Conservation (phyloP, 345 rosid species). For the Populus simonii region DNA sequence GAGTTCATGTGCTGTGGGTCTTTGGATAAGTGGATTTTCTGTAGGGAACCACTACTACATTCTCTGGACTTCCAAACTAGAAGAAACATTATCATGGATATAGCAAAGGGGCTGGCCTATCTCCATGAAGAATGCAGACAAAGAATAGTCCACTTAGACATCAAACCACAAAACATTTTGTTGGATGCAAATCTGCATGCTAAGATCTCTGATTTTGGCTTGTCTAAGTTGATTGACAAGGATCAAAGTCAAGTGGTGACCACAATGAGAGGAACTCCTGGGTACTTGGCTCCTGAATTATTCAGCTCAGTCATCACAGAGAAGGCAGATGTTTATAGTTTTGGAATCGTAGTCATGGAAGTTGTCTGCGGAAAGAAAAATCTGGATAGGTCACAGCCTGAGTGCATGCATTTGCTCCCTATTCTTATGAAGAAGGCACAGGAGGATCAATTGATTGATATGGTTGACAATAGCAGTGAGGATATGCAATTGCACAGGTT, state of each 20-base stretch:
- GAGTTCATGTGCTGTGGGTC: conserved; percentile 18
- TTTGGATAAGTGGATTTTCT: conserved; percentile 13
- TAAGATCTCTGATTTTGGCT: conserved; percentile 27
- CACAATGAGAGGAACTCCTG: conserved; percentile 28
- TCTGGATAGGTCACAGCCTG: conserved; percentile 57
- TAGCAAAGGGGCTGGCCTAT: conserved; percentile 20
- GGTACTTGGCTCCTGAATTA: conserved; percentile 18
- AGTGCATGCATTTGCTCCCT: conserved; percentile 45
- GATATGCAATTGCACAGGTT: conserved; percentile 44
- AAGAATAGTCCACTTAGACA: conserved; percentile 19
- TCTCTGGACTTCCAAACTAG: conserved; percentile 13
- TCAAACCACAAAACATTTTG: conserved; percentile 11
- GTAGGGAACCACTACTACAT: neutral
- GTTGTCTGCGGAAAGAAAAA: conserved; percentile 63
- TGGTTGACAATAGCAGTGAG: conserved; percentile 46
- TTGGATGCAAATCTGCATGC: conserved; percentile 15
- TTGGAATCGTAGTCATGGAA: conserved; percentile 69
- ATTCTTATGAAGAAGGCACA: conserved; percentile 54
- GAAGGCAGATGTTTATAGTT: conserved; percentile 75
- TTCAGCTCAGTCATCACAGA: conserved; percentile 36
- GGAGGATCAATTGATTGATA: conserved; percentile 47
- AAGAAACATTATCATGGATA: conserved; percentile 1
- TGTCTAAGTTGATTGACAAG: conserved; percentile 10
- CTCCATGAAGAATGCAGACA: conserved; percentile 24
- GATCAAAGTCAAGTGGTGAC: conserved; percentile 22